phyloP scores from a whole-genome alignment of 2,329 filamentous ascomycete species.

The Phoma sp. region DNA sequence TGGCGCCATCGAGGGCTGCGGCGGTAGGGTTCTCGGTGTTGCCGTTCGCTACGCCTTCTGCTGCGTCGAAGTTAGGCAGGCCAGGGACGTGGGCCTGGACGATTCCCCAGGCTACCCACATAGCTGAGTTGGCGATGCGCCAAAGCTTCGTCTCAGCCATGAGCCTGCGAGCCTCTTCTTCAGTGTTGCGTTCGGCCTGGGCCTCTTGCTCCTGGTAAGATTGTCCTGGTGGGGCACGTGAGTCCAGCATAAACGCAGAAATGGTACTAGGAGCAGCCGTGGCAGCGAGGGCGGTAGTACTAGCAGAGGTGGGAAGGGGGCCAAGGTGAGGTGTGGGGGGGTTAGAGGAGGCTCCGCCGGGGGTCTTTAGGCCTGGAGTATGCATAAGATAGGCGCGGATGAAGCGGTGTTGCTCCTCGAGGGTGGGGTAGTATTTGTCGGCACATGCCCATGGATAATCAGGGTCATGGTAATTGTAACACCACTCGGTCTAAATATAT shows the following conservation, averaged over 20 bases:
- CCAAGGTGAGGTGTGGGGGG: constrained; percentile 45
- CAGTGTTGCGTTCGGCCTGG: constrained; percentile 64
- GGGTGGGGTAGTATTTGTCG: constrained; percentile 73
- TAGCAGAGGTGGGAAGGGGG: constrained; percentile 41
- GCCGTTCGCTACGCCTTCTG: constrained; percentile 23
- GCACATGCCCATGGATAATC: constrained; percentile 72
- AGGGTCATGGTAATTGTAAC: constrained; percentile 92
- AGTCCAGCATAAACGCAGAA: constrained; percentile 80
- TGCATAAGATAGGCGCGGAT: constrained; percentile 88
- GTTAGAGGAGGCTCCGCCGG: constrained; percentile 60
- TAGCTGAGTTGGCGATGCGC: constrained; percentile 85
- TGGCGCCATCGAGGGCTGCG: constrained; percentile 38
- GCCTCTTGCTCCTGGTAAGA: constrained; percentile 54
- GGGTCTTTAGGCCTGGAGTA: constrained; percentile 69
- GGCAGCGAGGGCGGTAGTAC: constrained; percentile 43
- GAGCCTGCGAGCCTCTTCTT: constrained; percentile 73
- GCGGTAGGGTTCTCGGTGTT: constrained; percentile 24
- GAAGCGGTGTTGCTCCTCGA: constrained; percentile 84
- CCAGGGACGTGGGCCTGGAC: constrained; percentile 90
- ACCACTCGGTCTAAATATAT: constrained; percentile 77
- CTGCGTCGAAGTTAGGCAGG: constrained; percentile 61
- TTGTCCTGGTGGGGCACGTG: constrained; percentile 48
- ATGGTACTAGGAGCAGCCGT: constrained; percentile 51
- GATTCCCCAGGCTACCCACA: constrained; percentile 96
- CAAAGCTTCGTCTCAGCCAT: constrained; percentile 83